Evolutionary conservation across 352 stramenopile genomes (phyloP).

Genomic region (Pythium insidiosum): DNA sequence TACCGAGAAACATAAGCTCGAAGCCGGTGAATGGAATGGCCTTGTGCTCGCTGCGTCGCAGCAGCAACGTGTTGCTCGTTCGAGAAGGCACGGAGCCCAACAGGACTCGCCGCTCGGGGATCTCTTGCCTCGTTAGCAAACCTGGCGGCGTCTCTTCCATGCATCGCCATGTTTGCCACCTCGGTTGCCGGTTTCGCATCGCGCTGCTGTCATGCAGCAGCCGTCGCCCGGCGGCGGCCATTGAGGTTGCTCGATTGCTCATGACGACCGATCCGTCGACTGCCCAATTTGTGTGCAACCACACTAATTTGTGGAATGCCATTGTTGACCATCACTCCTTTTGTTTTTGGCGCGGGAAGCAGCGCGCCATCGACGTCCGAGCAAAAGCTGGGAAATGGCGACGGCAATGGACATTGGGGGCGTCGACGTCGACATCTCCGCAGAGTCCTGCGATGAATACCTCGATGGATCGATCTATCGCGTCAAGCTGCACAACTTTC

Average conservation of each 20-base stretch:
- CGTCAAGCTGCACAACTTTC: conserved; percentile 92
- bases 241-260: too few relatives aligned
- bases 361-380: neutral
- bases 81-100: conserved; percentile 45
- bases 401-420: conserved; percentile 10
- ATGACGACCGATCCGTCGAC: too few relatives aligned
- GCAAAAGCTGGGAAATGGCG: neutral
- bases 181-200: too few relatives aligned
- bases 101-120: conserved; percentile 28
- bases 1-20: conserved; percentile 78
- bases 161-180: conserved; percentile 13
- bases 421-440: conserved; percentile 18
- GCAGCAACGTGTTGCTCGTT: conserved; percentile 47
- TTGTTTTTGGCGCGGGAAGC: conserved; percentile 39
- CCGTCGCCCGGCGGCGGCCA: too few relatives aligned
- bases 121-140: conserved; percentile 11
- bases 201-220: too few relatives aligned
- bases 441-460: conserved; percentile 52
- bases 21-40: conserved; percentile 73
- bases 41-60: conserved; percentile 8
- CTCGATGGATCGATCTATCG: conserved; percentile 86
- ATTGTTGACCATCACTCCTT: too few relatives aligned
- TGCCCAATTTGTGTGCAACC: too few relatives aligned
- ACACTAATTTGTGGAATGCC: too few relatives aligned
- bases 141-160: conserved; percentile 4